Evolutionary conservation across 2,329 filamentous ascomycete genomes (phyloP).

Genomic region (Pseudogymnoascus sp.): DNA sequence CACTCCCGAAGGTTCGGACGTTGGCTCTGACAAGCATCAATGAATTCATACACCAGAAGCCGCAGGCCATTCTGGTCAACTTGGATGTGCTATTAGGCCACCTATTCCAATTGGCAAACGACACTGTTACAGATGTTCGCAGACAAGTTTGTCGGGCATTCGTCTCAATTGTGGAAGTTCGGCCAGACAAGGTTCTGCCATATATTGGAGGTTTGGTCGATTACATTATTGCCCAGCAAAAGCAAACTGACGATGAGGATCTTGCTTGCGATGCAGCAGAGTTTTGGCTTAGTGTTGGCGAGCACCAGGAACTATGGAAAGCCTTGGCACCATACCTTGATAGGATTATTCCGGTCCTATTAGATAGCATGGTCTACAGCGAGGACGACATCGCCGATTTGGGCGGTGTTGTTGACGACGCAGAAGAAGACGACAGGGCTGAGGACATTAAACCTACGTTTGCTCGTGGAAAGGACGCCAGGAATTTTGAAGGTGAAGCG

Average conservation of each 20-base stretch:
- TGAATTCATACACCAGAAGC: conserved; percentile 78
- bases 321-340: conserved; percentile 67
- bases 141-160: conserved; percentile 91
- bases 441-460: conserved; percentile 92
- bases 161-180: conserved; percentile 81
- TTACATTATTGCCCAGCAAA: conserved; percentile 87
- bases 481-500: conserved; percentile 39
- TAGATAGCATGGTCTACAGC: conserved; percentile 93
- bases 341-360: conserved; percentile 80
- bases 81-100: conserved; percentile 75
- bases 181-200: conserved; percentile 82
- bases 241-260: conserved; percentile 71
- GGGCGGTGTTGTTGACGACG: conserved; percentile 78
- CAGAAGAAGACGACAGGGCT: conserved; percentile 79
- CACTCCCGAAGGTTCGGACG: conserved; percentile 66
- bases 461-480: conserved; percentile 55
- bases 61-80: conserved; percentile 69
- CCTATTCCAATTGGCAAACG: conserved; percentile 72
- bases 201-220: conserved; percentile 83
- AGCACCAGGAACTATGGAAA: conserved; percentile 72
- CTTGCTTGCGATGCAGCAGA: conserved; percentile 91
- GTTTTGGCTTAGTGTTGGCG: conserved; percentile 92
- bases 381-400: conserved; percentile 85
- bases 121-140: conserved; percentile 72
- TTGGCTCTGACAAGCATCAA: conserved; percentile 80